Base-by-base conservation (phyloP, 495 filamentous ascomycete species). In the Podospora pseudopauciseta region DNA sequence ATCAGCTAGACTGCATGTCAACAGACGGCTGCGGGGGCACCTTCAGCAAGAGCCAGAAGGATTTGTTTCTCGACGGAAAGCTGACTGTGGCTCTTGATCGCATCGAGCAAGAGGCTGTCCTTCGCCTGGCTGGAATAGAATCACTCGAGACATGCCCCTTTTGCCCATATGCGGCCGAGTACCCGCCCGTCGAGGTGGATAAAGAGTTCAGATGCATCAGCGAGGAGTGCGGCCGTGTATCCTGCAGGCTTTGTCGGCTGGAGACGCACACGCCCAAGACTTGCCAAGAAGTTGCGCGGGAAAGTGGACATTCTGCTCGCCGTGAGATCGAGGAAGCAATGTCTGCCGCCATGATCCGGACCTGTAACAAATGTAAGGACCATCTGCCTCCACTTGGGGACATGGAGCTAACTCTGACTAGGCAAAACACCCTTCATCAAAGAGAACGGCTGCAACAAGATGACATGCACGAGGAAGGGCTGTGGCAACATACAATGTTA, bases 391-490 rank as follows among this genome's bases (percentile, higher is more conserved):
- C 13, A 11, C 39, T 18, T 13, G 13, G 7, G 15, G 39, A 49
- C 39, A 49, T 49, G 39, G 15, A 49, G 65, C 74, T 82, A 65
- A 81, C 72, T 44, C n/a, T 23, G 4, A 19, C 30, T 56, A 84
- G 88, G 89, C 72, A 69, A 78, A 15, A 84, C 82, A 9, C 81
- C 85, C 0, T 92, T 90, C 71, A 80, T 96, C 74, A 97, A 96
- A 74, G 85, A 89, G 65, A 76, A 81, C 39, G 93, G 93, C 11
- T 97, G 93, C 80, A 97, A 97, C 77, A 96, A 93, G 79, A 90
- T 96, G 80, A 82, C 73, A 0, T 96, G 92, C 71, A 79, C 81
- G 1, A 80, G 81, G 18, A 5, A 39, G 4, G 74, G 74, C 0
- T 94, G 91, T 70, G 20, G 65, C 4, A 87, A 87, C 44, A 58